A percentile compares a stretch with the other conserved stretches of the same genome.
phyloP scores from a whole-genome alignment of 2,329 filamentous ascomycete species.

The Pseudogymnoascus sp. region DNA sequence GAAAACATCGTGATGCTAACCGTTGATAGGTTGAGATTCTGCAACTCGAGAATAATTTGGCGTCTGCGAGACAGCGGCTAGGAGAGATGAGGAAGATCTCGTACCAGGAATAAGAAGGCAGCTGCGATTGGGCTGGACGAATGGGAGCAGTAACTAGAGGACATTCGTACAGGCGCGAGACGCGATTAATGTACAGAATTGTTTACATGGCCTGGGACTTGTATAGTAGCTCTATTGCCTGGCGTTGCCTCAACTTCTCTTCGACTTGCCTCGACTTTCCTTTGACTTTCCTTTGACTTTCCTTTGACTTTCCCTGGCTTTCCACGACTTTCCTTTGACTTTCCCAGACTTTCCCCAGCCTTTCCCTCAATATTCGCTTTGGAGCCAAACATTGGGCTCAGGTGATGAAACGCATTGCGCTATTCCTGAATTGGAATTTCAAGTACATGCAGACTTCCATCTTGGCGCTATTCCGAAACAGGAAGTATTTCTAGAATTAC shows the following conservation, averaged over 20 bases:
- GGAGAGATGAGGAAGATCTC: slow-evolving; percentile 75
- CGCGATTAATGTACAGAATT: neutral
- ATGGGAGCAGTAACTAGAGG: neutral
- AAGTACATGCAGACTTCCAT: neutral
- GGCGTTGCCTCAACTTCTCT: neutral
- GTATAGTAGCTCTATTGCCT: neutral
- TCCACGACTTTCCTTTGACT: too few relatives aligned
- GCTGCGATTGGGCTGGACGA: neutral
- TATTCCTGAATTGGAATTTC: neutral
- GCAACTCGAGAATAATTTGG: slow-evolving; percentile 82
- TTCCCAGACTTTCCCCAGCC: neutral
- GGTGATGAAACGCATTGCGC: neutral
- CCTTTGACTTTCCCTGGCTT: neutral
- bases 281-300: neutral
- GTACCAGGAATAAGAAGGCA: slow-evolving; percentile 25
- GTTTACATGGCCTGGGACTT: neutral
- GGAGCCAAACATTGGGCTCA: neutral
- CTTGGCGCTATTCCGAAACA: neutral
- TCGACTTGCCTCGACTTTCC: neutral
- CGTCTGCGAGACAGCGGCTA: slow-evolving; percentile 69
- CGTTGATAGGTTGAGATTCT: slow-evolving; percentile 79
- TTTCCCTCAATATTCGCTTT: neutral
- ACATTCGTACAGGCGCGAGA: neutral
- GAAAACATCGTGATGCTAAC: neutral
- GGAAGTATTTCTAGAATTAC: neutral